These are phyloP conservation scores for Tricholomella constricta DNA, from an alignment of 768 basidiomycete species.

Conservation along the genomic window DNA sequence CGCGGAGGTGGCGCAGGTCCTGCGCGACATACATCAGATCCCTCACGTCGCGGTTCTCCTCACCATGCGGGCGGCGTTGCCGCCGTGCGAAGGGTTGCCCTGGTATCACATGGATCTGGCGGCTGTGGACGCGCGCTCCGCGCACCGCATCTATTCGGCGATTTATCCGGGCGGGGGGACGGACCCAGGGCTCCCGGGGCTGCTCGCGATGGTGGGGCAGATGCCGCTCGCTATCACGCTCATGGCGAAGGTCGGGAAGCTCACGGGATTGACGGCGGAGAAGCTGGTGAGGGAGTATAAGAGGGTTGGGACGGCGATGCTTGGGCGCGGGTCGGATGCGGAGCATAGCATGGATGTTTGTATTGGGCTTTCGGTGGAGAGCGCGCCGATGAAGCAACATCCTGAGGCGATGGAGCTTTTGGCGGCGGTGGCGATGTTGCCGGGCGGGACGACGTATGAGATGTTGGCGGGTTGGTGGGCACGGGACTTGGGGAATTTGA, in stretches of 20 bases:
- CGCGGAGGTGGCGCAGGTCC: slow-evolving; percentile 20
- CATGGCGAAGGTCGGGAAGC: slow-evolving; percentile 26
- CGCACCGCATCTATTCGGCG: slow-evolving; percentile 23
- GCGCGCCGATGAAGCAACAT: slow-evolving; percentile 2
- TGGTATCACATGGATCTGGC: slow-evolving; percentile 19
- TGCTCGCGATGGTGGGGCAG: slow-evolving; percentile 25
- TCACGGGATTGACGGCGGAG: not conserved
- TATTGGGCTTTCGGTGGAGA: slow-evolving; percentile 11
- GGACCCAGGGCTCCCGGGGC: slow-evolving; percentile 21
- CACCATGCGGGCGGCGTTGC: slow-evolving; percentile 16
- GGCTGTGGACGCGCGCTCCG: slow-evolving; percentile 19
- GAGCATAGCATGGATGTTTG: slow-evolving; percentile 9
- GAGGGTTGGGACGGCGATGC: not conserved
- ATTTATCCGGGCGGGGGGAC: slow-evolving; percentile 18
- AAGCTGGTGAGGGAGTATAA: slow-evolving; percentile 5
- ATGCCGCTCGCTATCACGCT: slow-evolving; percentile 37
- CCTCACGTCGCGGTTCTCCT: slow-evolving; percentile 15
- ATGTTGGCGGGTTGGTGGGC: no score
- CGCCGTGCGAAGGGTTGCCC: slow-evolving; percentile 27
- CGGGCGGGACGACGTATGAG: no score
- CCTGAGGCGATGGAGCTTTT: no score
- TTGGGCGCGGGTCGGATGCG: slow-evolving; percentile 5
- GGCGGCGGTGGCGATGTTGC: no score
- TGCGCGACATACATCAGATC: not conserved
- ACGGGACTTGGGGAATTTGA: not conserved